Evolutionary conservation across 495 filamentous ascomycete species (phyloP).

Genomic region (Cairneyella variabilis): DNA sequence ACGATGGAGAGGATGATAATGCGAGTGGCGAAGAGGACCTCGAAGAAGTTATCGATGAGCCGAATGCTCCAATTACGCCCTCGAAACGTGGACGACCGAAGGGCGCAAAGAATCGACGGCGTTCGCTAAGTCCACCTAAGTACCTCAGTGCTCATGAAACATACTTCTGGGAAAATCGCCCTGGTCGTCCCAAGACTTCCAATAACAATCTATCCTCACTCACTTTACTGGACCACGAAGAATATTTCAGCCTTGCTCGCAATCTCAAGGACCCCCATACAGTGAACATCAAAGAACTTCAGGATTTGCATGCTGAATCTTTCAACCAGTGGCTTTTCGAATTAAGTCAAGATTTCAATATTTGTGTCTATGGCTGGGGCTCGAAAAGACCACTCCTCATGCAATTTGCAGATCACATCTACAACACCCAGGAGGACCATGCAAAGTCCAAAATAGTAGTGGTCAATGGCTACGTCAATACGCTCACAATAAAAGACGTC

Average conservation of each 20-base stretch:
- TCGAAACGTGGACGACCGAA: slow-evolving; percentile 60
- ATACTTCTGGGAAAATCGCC: slow-evolving; percentile 90
- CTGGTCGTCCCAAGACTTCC: slow-evolving; percentile 76
- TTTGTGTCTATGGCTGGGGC: slow-evolving; percentile 90
- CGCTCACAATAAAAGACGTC: slow-evolving; percentile 72
- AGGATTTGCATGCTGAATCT: slow-evolving; percentile 69
- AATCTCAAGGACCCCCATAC: slow-evolving; percentile 67
- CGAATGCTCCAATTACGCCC: slow-evolving; percentile 16
- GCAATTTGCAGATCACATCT: slow-evolving; percentile 71
- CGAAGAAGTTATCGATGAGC: not conserved
- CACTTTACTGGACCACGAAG: slow-evolving; percentile 77
- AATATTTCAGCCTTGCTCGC: slow-evolving; percentile 74
- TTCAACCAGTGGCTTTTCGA: slow-evolving; percentile 95
- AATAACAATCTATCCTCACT: slow-evolving; percentile 78
- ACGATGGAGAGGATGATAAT: slow-evolving; percentile 32
- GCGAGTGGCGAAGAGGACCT: too few species aligned
- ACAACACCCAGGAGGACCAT: slow-evolving; percentile 29
- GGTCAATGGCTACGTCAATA: slow-evolving; percentile 82
- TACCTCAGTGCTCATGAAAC: slow-evolving; percentile 82
- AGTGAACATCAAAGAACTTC: slow-evolving; percentile 65
- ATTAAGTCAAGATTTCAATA: slow-evolving; percentile 80
- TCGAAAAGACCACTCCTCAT: slow-evolving; percentile 76
- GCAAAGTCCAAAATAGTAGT: slow-evolving; percentile 64
- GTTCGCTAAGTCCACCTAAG: slow-evolving; percentile 49
- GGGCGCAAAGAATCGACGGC: slow-evolving; percentile 36